phyloP scores from a whole-genome alignment of 2,329 filamentous ascomycete species.

The Aspergillus sp. region DNA sequence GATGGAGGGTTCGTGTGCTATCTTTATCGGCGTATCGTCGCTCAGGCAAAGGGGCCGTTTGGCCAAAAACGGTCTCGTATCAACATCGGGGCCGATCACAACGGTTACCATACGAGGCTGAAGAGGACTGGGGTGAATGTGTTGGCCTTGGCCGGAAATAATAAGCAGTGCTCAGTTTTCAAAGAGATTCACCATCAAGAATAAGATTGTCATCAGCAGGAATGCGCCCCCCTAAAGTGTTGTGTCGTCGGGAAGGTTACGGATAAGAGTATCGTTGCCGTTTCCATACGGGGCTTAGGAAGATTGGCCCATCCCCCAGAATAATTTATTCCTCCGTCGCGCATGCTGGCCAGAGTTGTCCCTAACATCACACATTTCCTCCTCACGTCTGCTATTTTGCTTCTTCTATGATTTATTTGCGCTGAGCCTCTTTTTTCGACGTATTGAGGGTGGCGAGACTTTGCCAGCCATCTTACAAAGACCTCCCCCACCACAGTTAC shows the following conservation, averaged over 20 bases:
- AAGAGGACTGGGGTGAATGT: neutral
- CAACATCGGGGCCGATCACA: neutral
- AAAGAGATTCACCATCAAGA: neutral
- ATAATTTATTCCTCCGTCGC: conserved; percentile 9
- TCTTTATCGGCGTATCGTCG: conserved; percentile 8
- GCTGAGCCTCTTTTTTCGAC: neutral
- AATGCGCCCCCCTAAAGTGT: neutral
- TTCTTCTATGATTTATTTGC: neutral
- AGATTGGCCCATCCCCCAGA: conserved; percentile 8
- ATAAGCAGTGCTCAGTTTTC: neutral
- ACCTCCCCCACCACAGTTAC: conserved; percentile 13
- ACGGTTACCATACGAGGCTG: neutral
- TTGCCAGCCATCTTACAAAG: conserved; percentile 14
- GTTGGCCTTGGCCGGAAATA: neutral
- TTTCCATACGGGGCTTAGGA: conserved; percentile 15
- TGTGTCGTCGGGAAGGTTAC: neutral
- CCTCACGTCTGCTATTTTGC: neutral
- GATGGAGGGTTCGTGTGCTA: neutral
- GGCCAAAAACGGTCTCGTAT: neutral
- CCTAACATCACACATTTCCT: conserved; percentile 13
- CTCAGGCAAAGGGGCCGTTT: conserved; percentile 5
- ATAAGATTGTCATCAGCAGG: neutral
- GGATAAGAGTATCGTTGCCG: conserved; percentile 8
- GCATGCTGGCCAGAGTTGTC: conserved; percentile 11
- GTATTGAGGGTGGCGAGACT: conserved; percentile 13